Evolutionary conservation across 345 rosid species (phyloP), one percentile per base, ranked within the genome.

Genomic region (Barbarea vulgaris): DNA sequence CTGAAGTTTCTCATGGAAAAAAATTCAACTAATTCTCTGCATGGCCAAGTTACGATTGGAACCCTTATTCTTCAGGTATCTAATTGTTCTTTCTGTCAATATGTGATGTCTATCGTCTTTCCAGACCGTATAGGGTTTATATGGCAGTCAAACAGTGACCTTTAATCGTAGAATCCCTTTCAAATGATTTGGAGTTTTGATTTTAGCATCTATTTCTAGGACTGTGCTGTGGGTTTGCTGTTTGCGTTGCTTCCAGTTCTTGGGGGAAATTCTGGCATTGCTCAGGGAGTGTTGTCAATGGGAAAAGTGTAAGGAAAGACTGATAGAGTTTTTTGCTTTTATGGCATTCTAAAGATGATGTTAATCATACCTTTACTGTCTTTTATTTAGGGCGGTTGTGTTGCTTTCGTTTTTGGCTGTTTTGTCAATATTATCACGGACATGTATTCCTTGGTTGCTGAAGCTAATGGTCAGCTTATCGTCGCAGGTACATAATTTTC

Each of bases 211-310:
- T 44, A 10, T 66, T 79, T 28, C 63, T 84, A 91, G 98, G 97
- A 93, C 33, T 93, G 97, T 80, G 96, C 96, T 73, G 97, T 91
- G 76, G 98, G 97, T 44, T 85, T 93, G 90, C 80, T 91, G 76
- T 93, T 93, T 83, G 97, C 96, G 53, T 81, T 93, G 81, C 96
- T 91, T 83, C 97, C 97, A 33, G 92, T 91, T 79, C 90, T 91
- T 44, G 93, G 89, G 73, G 98, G 98, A 64, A 85, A 85, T 60
- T 91, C 89, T 34, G 98, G 93, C 66, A 74, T 88, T 66, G 81
- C 89, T 80, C 88, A 89, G 74, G 97, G 97, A 84, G 79, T 91
- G 65, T 72, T 89, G 31, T 89, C 94, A 60, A 85, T 93, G 86
- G 84, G 88, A 63, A 93, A 91, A 85, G 85, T 86, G 98, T 93